Conservation (phyloP, 2,329 filamentous ascomycete genomes). For the Aureobasidium sp. region DNA sequence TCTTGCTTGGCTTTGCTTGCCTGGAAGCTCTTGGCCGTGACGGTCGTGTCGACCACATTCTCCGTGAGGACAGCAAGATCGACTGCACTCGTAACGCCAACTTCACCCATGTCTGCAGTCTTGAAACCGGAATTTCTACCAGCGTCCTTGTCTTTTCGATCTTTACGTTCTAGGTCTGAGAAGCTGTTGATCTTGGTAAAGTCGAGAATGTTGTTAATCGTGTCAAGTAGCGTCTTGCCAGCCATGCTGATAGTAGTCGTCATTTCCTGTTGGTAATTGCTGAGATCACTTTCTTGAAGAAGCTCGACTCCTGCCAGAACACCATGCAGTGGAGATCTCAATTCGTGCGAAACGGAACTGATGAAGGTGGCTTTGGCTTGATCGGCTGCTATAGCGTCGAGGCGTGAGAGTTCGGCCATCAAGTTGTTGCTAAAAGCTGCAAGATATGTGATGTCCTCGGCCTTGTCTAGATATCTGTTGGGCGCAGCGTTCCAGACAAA, state of each 20-base stretch:
- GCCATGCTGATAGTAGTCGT: conserved; percentile 40
- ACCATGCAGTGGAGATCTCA: conserved; percentile 40
- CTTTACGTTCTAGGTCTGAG: conserved; percentile 10
- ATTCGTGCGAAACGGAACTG: conserved; percentile 42
- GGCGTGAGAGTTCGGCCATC: conserved; percentile 28
- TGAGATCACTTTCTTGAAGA: conserved; percentile 34
- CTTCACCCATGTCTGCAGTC: conserved; percentile 11
- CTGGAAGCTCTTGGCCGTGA: conserved; percentile 13
- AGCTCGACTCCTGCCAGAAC: conserved; percentile 43
- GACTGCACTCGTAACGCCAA: conserved; percentile 10
- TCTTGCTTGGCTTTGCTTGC: neutral
- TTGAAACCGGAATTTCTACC: conserved; percentile 2
- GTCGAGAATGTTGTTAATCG: conserved; percentile 34
- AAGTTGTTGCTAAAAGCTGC: conserved; percentile 31
- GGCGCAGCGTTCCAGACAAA: conserved; percentile 34
- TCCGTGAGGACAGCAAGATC: conserved; percentile 22
- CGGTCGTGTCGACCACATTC: conserved; percentile 14
- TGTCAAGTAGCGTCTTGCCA: conserved; percentile 42
- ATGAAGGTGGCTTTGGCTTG: conserved; percentile 44
- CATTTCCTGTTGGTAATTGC: conserved; percentile 33
- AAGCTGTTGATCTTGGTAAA: conserved; percentile 35
- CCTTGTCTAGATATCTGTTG: conserved; percentile 26
- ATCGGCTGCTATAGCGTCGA: conserved; percentile 31
- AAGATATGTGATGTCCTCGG: conserved; percentile 29
- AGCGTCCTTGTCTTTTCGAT: conserved; percentile 7